phyloP scores from a whole-genome alignment of 2,329 filamentous ascomycete genomes.

The Scytalidium sp. region DNA sequence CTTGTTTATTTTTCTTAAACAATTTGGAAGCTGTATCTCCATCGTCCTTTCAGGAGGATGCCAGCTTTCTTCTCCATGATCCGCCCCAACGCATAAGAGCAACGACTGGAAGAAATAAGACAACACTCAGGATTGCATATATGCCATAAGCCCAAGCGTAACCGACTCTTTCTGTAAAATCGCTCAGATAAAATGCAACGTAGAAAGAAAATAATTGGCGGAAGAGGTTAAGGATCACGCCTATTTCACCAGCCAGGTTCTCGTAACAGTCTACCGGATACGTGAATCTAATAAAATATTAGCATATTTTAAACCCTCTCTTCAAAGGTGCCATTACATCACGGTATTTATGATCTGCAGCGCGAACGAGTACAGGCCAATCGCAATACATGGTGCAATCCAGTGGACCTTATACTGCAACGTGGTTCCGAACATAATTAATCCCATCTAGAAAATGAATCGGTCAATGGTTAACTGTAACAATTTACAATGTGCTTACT shows the following conservation, averaged over 20 bases:
- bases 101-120: background rate
- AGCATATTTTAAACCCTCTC: background rate
- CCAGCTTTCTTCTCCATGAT: background rate
- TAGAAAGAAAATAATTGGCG: background rate
- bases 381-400: background rate
- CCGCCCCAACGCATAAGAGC: background rate
- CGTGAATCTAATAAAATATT: background rate
- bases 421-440: background rate
- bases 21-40: no score
- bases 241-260: background rate
- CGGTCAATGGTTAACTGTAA: no score
- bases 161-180: background rate
- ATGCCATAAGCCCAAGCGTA: background rate
- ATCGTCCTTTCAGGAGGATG: no score
- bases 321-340: background rate
- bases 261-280: background rate
- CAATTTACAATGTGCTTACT: background rate
- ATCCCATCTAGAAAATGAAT: background rate
- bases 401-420: background rate
- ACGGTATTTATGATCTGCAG: background rate
- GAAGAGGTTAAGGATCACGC: background rate
- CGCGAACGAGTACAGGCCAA: background rate
- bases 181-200: background rate
- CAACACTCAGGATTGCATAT: background rate
- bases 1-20: no score